phyloP scores from a whole-genome alignment of 1,284 basidiomycete genomes.

The Trichosporon sp. region DNA sequence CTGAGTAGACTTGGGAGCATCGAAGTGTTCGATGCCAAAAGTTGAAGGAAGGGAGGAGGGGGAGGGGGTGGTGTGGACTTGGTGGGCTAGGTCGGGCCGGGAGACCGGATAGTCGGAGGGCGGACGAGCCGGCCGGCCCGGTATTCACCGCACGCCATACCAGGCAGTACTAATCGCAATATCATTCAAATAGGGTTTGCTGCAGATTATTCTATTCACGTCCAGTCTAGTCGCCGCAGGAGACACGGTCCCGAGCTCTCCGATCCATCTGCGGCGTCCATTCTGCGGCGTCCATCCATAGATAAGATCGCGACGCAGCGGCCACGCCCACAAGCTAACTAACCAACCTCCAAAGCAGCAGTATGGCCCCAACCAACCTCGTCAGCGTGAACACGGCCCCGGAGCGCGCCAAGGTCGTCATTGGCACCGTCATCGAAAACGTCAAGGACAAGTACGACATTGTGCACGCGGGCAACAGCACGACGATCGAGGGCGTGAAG shows the following conservation, averaged over 20 bases:
- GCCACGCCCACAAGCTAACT: neutral
- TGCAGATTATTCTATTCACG: neutral
- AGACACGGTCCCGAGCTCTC: neutral
- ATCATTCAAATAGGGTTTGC: no score
- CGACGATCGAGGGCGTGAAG: constrained; percentile 51
- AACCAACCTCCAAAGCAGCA: neutral
- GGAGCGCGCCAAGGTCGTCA: constrained; percentile 51
- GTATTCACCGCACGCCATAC: neutral
- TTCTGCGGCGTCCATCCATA: neutral
- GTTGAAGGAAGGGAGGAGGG: neutral
- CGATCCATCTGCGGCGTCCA: neutral
- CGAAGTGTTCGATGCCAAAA: neutral
- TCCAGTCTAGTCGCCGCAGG: neutral
- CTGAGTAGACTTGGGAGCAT: constrained; percentile 29
- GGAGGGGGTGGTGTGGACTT: neutral
- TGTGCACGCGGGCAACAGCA: constrained; percentile 52
- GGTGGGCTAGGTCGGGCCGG: neutral
- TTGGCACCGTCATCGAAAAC: constrained; percentile 50
- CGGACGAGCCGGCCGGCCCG: neutral
- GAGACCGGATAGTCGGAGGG: neutral
- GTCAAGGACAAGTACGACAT: constrained; percentile 53
- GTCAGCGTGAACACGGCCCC: constrained; percentile 55
- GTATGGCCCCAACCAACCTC: constrained; percentile 43
- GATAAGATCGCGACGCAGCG: neutral
- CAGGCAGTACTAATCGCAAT: neutral